Evolutionary conservation across 352 stramenopile genomes (phyloP), one percentile per base, ranked within the genome.

Genomic region (Pythium folliculosum): DNA sequence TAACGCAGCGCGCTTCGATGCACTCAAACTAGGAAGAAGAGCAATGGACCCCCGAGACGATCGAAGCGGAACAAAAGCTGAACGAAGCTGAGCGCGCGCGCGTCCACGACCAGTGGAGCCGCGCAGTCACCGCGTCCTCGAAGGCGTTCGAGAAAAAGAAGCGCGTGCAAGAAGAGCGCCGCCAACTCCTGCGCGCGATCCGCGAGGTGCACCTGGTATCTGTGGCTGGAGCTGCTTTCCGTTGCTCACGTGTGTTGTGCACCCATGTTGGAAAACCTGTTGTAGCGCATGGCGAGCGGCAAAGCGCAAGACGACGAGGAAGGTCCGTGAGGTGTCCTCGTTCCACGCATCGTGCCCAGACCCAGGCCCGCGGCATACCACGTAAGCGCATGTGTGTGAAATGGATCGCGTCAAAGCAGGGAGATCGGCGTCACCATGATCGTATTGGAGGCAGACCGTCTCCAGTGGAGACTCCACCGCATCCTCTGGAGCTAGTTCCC

Each of bases 61-160:
- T 80, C 2, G 82, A 92, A 48, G 58, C 75, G 14, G 82, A 90
- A 58, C 61, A 50, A 23, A 80, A 91, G 76, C 73, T 65, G 40
- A 71, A 85, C 23, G 85, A 94, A 57, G 83, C 85, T 25, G 72
- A 84, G 48, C 60, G 78, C 0, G 84, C 90, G 69, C 76, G 73
- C 23, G 78, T 78, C 10, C 78, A 93, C 38, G 73, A 89, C 14
- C 47, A 75, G 40, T 94, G 88, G 86, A 17, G 67, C 19, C 60
- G 55, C 21, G 84, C 80, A 4, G 77, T 89, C 19, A 70, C 68
- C 3, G 65, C 65, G 9, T 73, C 83, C 5, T 60, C 65, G 23
- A 66, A 55, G 0, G 70, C 67, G 43, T 91, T 91, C 54, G 69
- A 82, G 30, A 83, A 77, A 37, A 77, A 80, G 48, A 71, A 69